Conservation (phyloP, 768 basidiomycete genomes). For the Naganishia vishniacii region DNA sequence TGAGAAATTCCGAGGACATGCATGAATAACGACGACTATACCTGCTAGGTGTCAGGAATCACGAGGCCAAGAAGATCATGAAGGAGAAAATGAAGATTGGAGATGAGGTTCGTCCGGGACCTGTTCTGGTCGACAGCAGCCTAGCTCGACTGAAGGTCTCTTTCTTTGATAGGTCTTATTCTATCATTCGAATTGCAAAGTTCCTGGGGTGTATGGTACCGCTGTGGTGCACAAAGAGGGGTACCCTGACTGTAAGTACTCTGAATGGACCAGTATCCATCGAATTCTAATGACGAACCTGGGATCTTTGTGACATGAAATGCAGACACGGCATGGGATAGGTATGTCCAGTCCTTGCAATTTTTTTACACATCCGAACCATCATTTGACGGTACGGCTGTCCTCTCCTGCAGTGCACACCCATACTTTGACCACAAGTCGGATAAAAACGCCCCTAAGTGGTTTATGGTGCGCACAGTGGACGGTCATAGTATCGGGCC, state of each 20-base stretch:
- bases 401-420: constrained; percentile 53
- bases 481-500: neutral
- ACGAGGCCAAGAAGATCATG: constrained; percentile 48
- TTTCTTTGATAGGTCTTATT: constrained; percentile 38
- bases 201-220: constrained; percentile 42
- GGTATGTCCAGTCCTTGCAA: constrained; percentile 52
- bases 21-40: too few relatives aligned
- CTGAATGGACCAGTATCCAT: too few relatives aligned
- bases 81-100: constrained; percentile 46
- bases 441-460: constrained; percentile 66
- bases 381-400: constrained; percentile 1
- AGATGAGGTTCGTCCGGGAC: constrained; percentile 34
- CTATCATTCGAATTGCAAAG: constrained; percentile 46
- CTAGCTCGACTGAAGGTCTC: neutral
- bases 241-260: constrained; percentile 75
- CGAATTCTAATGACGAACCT: too few relatives aligned
- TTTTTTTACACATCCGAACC: neutral
- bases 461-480: constrained; percentile 80
- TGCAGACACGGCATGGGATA: constrained; percentile 82
- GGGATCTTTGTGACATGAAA: neutral
- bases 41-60: constrained; percentile 41
- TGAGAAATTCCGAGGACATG: too few relatives aligned
- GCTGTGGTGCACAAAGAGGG: constrained; percentile 70
- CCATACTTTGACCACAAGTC: constrained; percentile 63
- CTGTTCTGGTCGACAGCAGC: neutral